Conservation (phyloP, 2,329 filamentous ascomycete genomes). For the Zarea fungicola region DNA sequence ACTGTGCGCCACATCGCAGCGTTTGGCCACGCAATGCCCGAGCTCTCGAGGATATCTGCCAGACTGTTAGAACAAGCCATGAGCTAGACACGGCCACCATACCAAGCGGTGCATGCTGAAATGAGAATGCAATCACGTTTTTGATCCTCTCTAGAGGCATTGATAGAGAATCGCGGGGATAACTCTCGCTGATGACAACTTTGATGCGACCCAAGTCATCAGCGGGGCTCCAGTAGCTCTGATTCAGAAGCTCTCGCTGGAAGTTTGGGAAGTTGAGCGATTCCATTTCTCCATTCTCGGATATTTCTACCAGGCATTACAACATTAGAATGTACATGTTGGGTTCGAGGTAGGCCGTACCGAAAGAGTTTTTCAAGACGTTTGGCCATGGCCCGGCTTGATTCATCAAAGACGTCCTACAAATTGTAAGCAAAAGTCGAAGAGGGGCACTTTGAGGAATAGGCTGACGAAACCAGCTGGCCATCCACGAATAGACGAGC, state of each 20-base stretch:
- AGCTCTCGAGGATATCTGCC: constrained; percentile 63
- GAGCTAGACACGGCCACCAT: constrained; percentile 22
- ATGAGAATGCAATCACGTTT: constrained; percentile 73
- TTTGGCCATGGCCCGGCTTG: constrained; percentile 47
- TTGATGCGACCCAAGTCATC: constrained; percentile 72
- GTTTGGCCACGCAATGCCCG: constrained; percentile 77
- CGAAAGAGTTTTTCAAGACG: constrained; percentile 40
- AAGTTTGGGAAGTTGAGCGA: constrained; percentile 69
- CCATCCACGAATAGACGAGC: constrained; percentile 67
- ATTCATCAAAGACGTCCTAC: constrained; percentile 51
- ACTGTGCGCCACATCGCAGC: constrained; percentile 59
- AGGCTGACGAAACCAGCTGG: constrained; percentile 52
- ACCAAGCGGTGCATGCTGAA: constrained; percentile 79
- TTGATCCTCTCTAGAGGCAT: constrained; percentile 61
- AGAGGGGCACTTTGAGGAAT: background rate
- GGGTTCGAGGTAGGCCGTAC: constrained; percentile 22
- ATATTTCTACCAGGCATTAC: too few species aligned
- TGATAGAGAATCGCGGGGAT: constrained; percentile 48
- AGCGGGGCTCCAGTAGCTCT: constrained; percentile 65
- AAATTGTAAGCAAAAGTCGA: background rate
- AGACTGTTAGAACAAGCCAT: background rate
- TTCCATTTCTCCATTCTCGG: constrained; percentile 53
- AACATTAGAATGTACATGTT: background rate
- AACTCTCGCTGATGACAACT: constrained; percentile 68
- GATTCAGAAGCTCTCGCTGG: constrained; percentile 61